Evolutionary conservation across 2,329 filamentous ascomycete species (phyloP), one percentile per base, ranked within the genome.

Genomic region (Aspergillus fumigatiaffinis): DNA sequence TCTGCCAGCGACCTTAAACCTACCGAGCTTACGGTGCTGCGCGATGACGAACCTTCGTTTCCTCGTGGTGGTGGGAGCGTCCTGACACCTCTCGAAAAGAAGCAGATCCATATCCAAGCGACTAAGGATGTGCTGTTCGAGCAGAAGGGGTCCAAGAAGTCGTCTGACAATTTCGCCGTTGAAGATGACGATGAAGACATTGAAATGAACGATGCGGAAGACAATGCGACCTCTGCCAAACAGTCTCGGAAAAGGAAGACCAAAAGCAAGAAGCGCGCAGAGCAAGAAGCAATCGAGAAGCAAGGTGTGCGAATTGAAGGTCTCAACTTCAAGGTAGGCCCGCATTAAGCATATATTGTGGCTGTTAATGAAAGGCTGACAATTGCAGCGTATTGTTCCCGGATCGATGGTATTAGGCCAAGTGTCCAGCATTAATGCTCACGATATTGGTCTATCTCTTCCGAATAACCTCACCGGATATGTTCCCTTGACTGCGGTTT

Each of bases 401-500:
- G 95, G 93, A 53, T 93, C 92, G 51, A 80, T 96, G 56, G 86
- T 99, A 0, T 87, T 99, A 48, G 94, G 91, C 47, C 91, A 95
- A 70, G 82, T 99, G 58, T 87, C 86, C 44, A 86, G 88, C 60
- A 91, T 99, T 72, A 92, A 89, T 62, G 79, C 85, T 55, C 84
- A 92, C 67, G 88, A 95, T 69, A 79, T 99, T 64, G 85, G 88
- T 50, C 79, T 99, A 54, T 86, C 92, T 21, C 81, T 99, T 10
- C 92, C 94, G 17, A 99, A 99, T 77, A 97, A 96, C 72, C 84
- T 99, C 32, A 87, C 85, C 50, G 95, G 94, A 50, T 94, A 92
- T 73, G 88, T 96, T 6, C 88, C 94, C 21, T 86, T 97, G 63
- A 95, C 92, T n/a, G 85, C 91, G n/a, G 84, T 99, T 52, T 99